Evolutionary conservation across 345 rosid species (phyloP).

Genomic region (Brassica nigra): DNA sequence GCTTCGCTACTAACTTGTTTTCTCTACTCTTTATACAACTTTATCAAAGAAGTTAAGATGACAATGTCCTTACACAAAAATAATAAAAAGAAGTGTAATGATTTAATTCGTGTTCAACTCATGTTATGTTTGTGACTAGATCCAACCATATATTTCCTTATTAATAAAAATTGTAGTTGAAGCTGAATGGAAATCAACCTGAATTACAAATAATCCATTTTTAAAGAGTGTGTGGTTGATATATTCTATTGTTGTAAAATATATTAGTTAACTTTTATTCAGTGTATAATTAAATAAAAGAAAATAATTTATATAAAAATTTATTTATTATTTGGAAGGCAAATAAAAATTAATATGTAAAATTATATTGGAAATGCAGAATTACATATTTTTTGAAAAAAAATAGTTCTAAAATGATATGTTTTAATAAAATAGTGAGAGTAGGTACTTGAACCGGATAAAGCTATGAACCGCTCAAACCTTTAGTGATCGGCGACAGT

Average conservation of each 20-base stretch:
- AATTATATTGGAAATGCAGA: too few species aligned
- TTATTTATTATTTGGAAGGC: too few species aligned
- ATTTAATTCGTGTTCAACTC: not conserved
- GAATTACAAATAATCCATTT: not conserved
- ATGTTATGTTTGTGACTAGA: not conserved
- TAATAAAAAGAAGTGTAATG: not conserved
- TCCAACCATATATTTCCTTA: not conserved
- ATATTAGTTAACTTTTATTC: too few species aligned
- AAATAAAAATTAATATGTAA: too few species aligned
- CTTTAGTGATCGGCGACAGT: slow-evolving; percentile 58
- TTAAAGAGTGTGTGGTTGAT: not conserved
- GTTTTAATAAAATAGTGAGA: not conserved
- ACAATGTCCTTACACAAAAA: slow-evolving; percentile 21
- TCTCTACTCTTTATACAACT: slow-evolving; percentile 16
- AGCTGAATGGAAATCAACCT: not conserved
- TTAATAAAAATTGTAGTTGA: not conserved
- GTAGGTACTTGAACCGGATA: not conserved
- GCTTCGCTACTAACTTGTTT: slow-evolving; percentile 28
- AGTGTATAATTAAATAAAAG: not conserved
- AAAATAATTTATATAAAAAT: too few species aligned
- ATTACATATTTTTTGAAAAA: too few species aligned
- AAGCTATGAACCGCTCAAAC: slow-evolving; percentile 14
- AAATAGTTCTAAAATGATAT: too few species aligned
- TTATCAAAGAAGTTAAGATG: slow-evolving; percentile 4
- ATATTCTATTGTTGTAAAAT: not conserved